These are phyloP conservation scores for Penicillium vulpinum DNA, from an alignment of 2,329 filamentous ascomycete species.

Conservation along the genomic window DNA sequence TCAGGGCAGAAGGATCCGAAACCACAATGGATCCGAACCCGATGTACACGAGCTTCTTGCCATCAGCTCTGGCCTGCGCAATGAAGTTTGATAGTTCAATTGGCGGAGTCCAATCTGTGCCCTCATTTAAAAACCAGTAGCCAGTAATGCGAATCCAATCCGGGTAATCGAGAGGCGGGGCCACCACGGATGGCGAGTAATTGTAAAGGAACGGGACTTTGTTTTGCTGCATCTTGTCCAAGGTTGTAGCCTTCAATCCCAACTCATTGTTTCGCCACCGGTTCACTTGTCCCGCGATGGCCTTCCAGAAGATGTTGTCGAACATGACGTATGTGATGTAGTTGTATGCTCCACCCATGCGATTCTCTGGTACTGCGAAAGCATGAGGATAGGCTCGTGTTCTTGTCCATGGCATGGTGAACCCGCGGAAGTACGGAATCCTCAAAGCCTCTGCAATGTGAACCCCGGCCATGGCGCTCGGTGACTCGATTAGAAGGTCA, in stretches of 20 bases:
- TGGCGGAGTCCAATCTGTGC: constrained; percentile 68
- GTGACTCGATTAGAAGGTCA: constrained; percentile 90
- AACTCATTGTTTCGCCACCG: constrained; percentile 83
- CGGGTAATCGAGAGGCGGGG: constrained; percentile 88
- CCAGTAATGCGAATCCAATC: constrained; percentile 98
- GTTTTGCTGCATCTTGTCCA: constrained; percentile 92
- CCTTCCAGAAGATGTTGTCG: constrained; percentile 95
- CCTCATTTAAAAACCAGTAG: constrained; percentile 95
- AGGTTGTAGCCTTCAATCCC: constrained; percentile 72
- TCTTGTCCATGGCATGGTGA: constrained; percentile 98
- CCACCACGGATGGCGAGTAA: constrained; percentile 91
- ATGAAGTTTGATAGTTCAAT: constrained; percentile 79
- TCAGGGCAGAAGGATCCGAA: constrained; percentile 82
- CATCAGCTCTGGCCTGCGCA: constrained; percentile 72
- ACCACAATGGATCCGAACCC: constrained; percentile 97
- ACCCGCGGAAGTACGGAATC: constrained; percentile 95
- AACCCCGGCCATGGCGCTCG: constrained; percentile 95
- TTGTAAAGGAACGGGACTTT: constrained; percentile 99
- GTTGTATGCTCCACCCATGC: constrained; percentile 94
- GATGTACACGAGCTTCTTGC: constrained; percentile 92
- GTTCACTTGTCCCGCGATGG: constrained; percentile 88
- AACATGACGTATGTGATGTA: constrained; percentile 95
- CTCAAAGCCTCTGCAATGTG: constrained; percentile 91
- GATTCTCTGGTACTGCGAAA: constrained; percentile 87
- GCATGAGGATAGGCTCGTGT: constrained; percentile 95